Percentiles rank a stretch among this genome's conserved stretches.
Conservation (phyloP, 2,329 filamentous ascomycete genomes). For the Ilyonectria mors-panacis region DNA sequence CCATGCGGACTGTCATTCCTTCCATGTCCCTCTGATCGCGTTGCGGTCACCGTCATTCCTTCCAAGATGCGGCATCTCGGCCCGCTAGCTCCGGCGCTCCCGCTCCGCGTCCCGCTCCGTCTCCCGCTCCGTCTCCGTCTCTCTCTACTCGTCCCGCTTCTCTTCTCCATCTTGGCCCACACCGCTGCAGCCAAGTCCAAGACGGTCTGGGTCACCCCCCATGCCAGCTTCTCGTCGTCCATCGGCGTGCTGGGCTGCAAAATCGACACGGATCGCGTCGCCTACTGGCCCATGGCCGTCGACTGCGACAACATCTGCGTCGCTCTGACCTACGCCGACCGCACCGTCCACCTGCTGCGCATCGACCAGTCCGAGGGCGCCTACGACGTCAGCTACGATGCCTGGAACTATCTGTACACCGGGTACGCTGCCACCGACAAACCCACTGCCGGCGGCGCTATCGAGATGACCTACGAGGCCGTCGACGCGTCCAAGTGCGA, state of each 20-base stretch:
- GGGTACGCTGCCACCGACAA: slow-evolving; percentile 62
- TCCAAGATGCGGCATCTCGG: slow-evolving; percentile 30
- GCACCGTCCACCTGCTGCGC: slow-evolving; percentile 70
- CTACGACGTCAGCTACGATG: slow-evolving; percentile 73
- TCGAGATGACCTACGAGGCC: slow-evolving; percentile 63
- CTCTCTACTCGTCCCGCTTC: slow-evolving; percentile 14
- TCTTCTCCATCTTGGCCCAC: slow-evolving; percentile 15
- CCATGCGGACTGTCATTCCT: slow-evolving; percentile 41
- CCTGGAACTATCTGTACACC: slow-evolving; percentile 72
- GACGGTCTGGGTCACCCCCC: slow-evolving; percentile 63
- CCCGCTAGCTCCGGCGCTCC: not conserved
- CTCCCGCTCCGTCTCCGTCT: not conserved
- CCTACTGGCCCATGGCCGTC: slow-evolving; percentile 71
- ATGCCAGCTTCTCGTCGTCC: slow-evolving; percentile 71
- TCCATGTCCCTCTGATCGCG: slow-evolving; percentile 26
- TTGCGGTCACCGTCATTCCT: slow-evolving; percentile 15
- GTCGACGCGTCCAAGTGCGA: slow-evolving; percentile 63
- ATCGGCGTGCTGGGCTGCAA: slow-evolving; percentile 74
- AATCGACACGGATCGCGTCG: slow-evolving; percentile 72
- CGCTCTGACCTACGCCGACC: slow-evolving; percentile 63
- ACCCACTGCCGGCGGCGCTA: slow-evolving; percentile 63
- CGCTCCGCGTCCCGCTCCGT: slow-evolving; percentile 12
- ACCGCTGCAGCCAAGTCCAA: slow-evolving; percentile 23
- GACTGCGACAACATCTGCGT: slow-evolving; percentile 72
- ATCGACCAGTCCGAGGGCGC: slow-evolving; percentile 71